Conservation (phyloP, 2,329 filamentous ascomycete genomes). For the Cladophialophora immunda region DNA sequence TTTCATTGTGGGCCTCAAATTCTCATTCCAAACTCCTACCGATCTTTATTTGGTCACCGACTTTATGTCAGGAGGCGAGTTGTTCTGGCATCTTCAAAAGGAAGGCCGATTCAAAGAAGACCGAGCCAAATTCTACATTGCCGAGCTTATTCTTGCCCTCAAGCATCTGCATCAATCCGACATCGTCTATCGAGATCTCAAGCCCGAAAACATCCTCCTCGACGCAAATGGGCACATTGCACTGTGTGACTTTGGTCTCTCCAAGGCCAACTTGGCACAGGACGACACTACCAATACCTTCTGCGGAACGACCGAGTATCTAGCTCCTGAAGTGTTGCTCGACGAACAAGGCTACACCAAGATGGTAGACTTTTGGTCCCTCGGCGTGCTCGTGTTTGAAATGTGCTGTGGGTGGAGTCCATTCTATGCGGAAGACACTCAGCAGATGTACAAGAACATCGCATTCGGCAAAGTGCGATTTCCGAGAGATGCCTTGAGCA, state of each 20-base stretch:
- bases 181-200: slow-evolving; percentile 96
- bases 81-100: slow-evolving; percentile 98
- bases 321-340: slow-evolving; percentile 92
- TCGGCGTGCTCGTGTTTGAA: slow-evolving; percentile 96
- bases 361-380: slow-evolving; percentile 99
- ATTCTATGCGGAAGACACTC: slow-evolving; percentile 98
- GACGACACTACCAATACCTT: slow-evolving; percentile 99
- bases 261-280: slow-evolving; percentile 95
- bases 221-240: slow-evolving; percentile 98
- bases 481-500: slow-evolving; percentile 90
- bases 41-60: slow-evolving; percentile 98
- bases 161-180: slow-evolving; percentile 96
- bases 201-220: slow-evolving; percentile 95
- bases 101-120: slow-evolving; percentile 95
- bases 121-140: slow-evolving; percentile 98
- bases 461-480: slow-evolving; percentile 98
- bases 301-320: slow-evolving; percentile 96
- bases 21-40: slow-evolving; percentile 96
- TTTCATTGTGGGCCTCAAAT: slow-evolving; percentile 97
- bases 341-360: slow-evolving; percentile 98
- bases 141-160: slow-evolving; percentile 92
- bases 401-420: slow-evolving; percentile 99
- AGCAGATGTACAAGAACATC: slow-evolving; percentile 99
- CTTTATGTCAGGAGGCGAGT: slow-evolving; percentile 98
- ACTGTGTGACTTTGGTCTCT: slow-evolving; percentile 95